Base-by-base conservation (phyloP, 176 grass and related monocot genomes). In the Aegilops longissima region DNA sequence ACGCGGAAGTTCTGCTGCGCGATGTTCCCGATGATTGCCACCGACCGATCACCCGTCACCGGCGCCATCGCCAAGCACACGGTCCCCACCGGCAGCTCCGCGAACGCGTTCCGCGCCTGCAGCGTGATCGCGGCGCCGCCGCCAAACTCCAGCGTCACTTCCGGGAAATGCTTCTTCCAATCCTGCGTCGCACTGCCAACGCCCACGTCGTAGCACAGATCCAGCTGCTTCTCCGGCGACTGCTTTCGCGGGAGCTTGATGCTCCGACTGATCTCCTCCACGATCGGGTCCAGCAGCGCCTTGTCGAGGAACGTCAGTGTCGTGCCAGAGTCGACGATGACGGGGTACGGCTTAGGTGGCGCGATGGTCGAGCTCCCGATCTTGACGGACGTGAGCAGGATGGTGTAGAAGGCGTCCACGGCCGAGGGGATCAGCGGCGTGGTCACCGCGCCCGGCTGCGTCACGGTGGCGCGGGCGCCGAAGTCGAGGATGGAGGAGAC, bases 241-340 rank as follows among this genome's bases (percentile, higher is more conserved):
- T 76, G 21, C 58, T 61, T 63, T 20, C 13, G 84, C 9, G 82
- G 73, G 24, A 94, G 74, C 4, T 1, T n/a, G 39, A 95, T 61
- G 30, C n/a, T 76, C n/a, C 3, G 12, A n/a, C 8, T 17, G 14
- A 97, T 45, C 63, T 79, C 78, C 31, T 52, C 17, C 7, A 62
- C 83, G 16, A 97, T 18, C 17, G 44, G 74, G 8, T 20, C 2
- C 78, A 87, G 35, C 34, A 89, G 68, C 12, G 4, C 16, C 16
- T 21, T 23, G 72, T 86, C 30, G 1, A 95, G 54, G 63, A 36
- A 80, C 29, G 95, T 95, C 5, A 98, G 18, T 34, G 80, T 21
- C 24, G 87, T 92, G 10, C 93, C 93, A 1, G 93, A 93, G 86
- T 97, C 93, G 18, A 98, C 82, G 6, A 95, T 85, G 77, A 93